Conservation (phyloP, 495 filamentous ascomycete species). For the Alectoria sarmentosa region DNA sequence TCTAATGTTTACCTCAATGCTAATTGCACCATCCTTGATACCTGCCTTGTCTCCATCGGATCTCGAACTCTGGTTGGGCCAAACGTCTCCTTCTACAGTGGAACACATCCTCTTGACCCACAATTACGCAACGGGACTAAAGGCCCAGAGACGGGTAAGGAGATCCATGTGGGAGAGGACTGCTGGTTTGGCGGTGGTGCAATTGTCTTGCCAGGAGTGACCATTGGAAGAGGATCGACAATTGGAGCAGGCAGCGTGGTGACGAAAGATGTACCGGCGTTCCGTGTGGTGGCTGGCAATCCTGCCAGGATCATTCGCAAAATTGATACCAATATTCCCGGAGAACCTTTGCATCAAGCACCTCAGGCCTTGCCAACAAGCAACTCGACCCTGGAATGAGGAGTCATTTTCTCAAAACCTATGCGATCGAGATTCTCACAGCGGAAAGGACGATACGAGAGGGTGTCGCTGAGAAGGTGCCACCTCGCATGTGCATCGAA, state of each 20-base stretch:
- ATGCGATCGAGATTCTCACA: no score
- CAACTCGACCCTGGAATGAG: no score
- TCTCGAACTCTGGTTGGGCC: constrained; percentile 74
- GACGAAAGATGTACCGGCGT: constrained; percentile 65
- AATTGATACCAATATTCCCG: constrained; percentile 29
- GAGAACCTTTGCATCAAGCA: no score
- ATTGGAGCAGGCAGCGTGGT: constrained; percentile 88
- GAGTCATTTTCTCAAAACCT: no score
- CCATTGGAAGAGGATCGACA: constrained; percentile 65
- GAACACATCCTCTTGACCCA: constrained; percentile 48
- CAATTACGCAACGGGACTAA: constrained; percentile 60
- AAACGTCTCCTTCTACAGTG: constrained; percentile 63
- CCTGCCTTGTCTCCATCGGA: constrained; percentile 68
- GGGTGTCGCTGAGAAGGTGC: no score
- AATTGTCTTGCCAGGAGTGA: constrained; percentile 69
- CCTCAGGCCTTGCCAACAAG: no score
- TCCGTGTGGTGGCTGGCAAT: constrained; percentile 54
- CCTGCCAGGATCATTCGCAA: constrained; percentile 52
- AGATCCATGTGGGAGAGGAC: constrained; percentile 76
- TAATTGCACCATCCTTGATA: constrained; percentile 63
- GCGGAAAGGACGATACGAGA: no score
- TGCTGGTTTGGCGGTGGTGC: constrained; percentile 86
- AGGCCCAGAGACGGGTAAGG: constrained; percentile 69
- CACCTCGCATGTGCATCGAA: no score
- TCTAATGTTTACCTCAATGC: neutral